A percentile compares a stretch with the other conserved stretches of the same genome.
Conservation (phyloP, 495 filamentous ascomycete species). For the Cercophora sp. region DNA sequence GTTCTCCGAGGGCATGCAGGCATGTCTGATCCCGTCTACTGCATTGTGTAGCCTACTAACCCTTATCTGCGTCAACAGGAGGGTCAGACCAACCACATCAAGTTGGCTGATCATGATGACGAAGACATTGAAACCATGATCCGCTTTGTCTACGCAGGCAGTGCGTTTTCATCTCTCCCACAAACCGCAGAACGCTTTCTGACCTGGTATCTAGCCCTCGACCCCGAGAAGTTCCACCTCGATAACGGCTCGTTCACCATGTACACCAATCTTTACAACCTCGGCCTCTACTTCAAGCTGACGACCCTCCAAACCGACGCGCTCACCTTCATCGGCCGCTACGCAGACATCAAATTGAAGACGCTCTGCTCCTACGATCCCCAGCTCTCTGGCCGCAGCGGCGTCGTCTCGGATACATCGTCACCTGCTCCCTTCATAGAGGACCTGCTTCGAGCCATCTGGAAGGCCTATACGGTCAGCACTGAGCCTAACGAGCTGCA, state of each 20-base stretch:
- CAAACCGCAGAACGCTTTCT: neutral
- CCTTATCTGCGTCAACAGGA: too few species aligned
- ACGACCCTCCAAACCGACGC: conserved; percentile 10
- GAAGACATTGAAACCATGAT: neutral
- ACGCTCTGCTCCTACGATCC: conserved; percentile 15
- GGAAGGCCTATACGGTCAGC: neutral
- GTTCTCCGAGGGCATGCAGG: too few species aligned
- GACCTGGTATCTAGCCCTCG: conserved; percentile 6
- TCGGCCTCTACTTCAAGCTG: conserved; percentile 12
- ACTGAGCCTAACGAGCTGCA: conserved; percentile 5
- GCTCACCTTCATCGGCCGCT: conserved; percentile 9
- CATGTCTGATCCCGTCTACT: too few species aligned
- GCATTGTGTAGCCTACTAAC: too few species aligned
- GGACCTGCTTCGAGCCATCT: conserved; percentile 11
- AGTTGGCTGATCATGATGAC: neutral
- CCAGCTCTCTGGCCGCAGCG: conserved; percentile 2
- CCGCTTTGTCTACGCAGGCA: neutral
- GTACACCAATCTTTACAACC: conserved; percentile 16
- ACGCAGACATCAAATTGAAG: conserved; percentile 15
- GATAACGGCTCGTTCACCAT: neutral
- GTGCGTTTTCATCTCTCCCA: neutral
- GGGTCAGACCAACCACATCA: neutral
- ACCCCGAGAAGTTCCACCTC: neutral
- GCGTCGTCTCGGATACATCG: neutral
- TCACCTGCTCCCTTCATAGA: neutral